phyloP scores from a whole-genome alignment of 139 green algal species.

The Yamagishiella unicocca region DNA sequence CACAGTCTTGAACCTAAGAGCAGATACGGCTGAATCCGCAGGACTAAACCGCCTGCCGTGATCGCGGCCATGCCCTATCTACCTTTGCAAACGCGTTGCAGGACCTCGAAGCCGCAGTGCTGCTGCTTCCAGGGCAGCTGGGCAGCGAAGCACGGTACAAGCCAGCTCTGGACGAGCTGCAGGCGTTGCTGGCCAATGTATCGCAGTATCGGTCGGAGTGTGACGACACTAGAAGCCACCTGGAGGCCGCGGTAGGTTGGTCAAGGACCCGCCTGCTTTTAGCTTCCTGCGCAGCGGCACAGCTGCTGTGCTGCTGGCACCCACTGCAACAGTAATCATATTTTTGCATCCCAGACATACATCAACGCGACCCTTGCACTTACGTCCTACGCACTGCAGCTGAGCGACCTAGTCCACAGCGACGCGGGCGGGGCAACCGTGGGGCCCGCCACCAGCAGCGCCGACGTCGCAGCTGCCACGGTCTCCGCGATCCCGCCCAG shows the following conservation, averaged over 20 bases:
- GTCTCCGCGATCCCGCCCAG: too few species aligned
- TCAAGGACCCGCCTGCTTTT: neutral
- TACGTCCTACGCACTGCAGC: neutral
- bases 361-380: neutral
- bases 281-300: neutral
- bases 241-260: conserved; percentile 22
- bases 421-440: too few species aligned
- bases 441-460: too few species aligned
- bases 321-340: neutral
- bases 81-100: neutral
- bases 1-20: too few species aligned
- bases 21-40: too few species aligned
- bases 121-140: conserved; percentile 12
- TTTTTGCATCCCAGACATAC: too few species aligned
- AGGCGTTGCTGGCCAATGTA: conserved; percentile 4
- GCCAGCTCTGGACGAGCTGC: conserved; percentile 25
- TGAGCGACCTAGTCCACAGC: neutral
- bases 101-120: neutral
- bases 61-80: too few species aligned
- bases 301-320: too few species aligned
- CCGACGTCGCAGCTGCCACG: too few species aligned
- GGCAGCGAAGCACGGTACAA: conserved; percentile 3
- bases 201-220: conserved; percentile 12
- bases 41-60: too few species aligned
- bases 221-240: neutral